phyloP scores from a whole-genome alignment of 140 eudicot genomes.

The Oenanthe javanica region DNA sequence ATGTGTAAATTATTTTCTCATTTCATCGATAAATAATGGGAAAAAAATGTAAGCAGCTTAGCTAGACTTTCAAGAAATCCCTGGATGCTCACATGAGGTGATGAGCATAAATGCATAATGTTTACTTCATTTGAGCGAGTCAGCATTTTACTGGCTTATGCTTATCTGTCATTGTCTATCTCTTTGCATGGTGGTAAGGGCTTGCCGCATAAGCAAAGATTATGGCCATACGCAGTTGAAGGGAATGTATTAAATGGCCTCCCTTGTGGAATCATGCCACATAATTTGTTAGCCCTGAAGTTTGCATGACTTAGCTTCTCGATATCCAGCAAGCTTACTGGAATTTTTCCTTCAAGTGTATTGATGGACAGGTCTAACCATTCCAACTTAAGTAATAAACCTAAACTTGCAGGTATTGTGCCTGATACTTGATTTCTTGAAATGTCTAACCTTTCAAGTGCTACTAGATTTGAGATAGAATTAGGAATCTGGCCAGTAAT shows the following conservation, averaged over 20 bases:
- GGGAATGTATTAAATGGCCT: constrained; percentile 43
- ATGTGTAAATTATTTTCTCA: neutral
- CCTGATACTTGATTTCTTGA: constrained; percentile 36
- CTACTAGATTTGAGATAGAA: constrained; percentile 35
- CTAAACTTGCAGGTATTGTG: constrained; percentile 39
- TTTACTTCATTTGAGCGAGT: neutral
- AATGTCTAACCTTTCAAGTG: constrained; percentile 36
- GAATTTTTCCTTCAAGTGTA: constrained; percentile 33
- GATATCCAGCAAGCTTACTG: constrained; percentile 36
- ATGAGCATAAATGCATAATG: neutral
- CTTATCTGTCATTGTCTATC: neutral
- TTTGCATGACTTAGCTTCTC: constrained; percentile 35
- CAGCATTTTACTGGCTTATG: constrained; percentile 33
- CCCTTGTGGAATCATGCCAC: constrained; percentile 50
- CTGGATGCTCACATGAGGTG: neutral
- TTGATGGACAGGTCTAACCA: constrained; percentile 52
- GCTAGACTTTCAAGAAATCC: no score
- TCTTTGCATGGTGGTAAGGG: constrained; percentile 48
- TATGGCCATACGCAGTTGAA: constrained; percentile 41
- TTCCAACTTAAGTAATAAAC: constrained; percentile 31
- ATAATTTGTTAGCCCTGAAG: constrained; percentile 44
- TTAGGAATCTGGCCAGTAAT: constrained; percentile 40
- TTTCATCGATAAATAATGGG: neutral
- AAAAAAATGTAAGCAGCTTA: neutral
- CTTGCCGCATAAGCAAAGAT: constrained; percentile 46